Base-by-base conservation (phyloP, 495 filamentous ascomycete genomes). In the Aspergillus bridgeri region DNA sequence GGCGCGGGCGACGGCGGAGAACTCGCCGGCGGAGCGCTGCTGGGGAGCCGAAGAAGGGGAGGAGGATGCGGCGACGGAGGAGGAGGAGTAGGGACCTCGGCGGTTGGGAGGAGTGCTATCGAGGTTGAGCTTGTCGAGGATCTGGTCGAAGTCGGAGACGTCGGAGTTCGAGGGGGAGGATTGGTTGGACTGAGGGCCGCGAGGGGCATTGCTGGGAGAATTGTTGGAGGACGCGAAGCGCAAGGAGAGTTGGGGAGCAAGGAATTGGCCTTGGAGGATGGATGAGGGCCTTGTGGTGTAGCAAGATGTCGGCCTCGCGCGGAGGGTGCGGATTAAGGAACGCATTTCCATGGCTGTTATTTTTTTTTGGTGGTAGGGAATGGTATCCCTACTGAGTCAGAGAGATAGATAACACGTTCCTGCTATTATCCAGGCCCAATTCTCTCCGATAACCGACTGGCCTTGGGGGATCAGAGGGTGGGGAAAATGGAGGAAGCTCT, bases 111-210 rank as follows among this genome's bases (percentile, higher is more conserved):
- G 11, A 44, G 38, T 19, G 48, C 29, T 47, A 56, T 58, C 23
- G 63, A 79, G 60, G 56, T 66, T 66, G 44, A 76, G 70, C 33
- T 68, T 66, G 58, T 65, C 66, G 55, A 76, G 69, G 66, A 76
- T 73, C 24, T 68, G 59, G 63, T 76, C 69, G 60, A 75, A 72
- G 61, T 72, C 66, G 25, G 63, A 61, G 60, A 59, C 13, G 44
- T 51, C 19, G 43, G 48, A 33, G 8, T 22, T 29, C 13, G 56
- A 38, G 49, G 18, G 18, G 18, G 47, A 24, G 48, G 48, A 8
- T 50, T 50, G 21, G 19, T 42, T 52, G 42, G 42, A 38, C 1
- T 19, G 17, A n/a, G 21, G 49, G 48, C 18, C 19, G 52, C 38
- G 43, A n/a, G 23, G 23, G 48, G 25, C 27, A 33, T 27, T 17